Conservation (phyloP, 305 asterid genomes). For the Stenogyne calaminthoides region DNA sequence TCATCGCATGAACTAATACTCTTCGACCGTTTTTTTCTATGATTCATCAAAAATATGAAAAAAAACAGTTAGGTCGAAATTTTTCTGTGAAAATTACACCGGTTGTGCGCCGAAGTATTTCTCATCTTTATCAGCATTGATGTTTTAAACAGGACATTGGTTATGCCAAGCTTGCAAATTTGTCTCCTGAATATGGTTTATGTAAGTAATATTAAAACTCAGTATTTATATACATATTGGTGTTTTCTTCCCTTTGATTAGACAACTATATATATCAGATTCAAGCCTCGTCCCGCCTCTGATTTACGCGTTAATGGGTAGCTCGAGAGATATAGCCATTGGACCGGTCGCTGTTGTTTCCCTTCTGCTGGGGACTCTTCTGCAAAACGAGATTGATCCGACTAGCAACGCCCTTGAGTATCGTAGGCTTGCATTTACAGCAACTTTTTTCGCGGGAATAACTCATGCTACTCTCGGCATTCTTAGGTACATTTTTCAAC, state of each 20-base stretch:
- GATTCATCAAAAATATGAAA: too few relatives aligned
- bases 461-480: constrained; percentile 74
- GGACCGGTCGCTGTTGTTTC: constrained; percentile 96
- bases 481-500: constrained; percentile 51
- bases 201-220: constrained; percentile 44
- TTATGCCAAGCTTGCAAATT: constrained; percentile 71
- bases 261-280: constrained; percentile 40
- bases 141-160: constrained; percentile 78
- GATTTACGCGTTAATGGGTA: constrained; percentile 83
- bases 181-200: constrained; percentile 69
- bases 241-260: background rate
- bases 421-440: constrained; percentile 74
- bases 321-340: constrained; percentile 80
- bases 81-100: too few relatives aligned
- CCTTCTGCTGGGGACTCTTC: constrained; percentile 63
- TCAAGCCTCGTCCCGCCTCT: constrained; percentile 82
- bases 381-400: constrained; percentile 63
- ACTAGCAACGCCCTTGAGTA: constrained; percentile 44
- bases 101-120: too few relatives aligned
- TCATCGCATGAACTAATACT: too few relatives aligned
- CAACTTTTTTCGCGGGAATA: constrained; percentile 81
- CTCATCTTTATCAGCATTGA: constrained; percentile 48
- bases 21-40: too few relatives aligned
- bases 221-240: background rate
- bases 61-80: too few relatives aligned